These are phyloP conservation scores for Termitomyces sp. DNA, from an alignment of 768 basidiomycete genomes.

Conservation along the genomic window DNA sequence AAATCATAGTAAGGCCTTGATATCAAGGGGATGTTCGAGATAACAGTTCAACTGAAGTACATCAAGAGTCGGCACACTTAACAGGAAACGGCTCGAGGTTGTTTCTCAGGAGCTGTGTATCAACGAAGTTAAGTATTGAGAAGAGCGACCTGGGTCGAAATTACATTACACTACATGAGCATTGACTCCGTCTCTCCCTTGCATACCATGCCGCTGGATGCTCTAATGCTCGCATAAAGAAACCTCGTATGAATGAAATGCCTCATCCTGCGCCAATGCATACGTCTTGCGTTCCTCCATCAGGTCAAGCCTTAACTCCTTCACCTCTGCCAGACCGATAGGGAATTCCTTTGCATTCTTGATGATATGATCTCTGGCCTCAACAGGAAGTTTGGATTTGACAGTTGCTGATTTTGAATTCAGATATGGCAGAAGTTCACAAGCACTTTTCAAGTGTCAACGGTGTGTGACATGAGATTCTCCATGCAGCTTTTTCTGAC, in stretches of 20 bases:
- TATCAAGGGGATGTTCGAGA: background rate
- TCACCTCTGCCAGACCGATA: constrained; percentile 24
- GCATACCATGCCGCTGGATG: background rate
- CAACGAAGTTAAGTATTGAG: too few relatives aligned
- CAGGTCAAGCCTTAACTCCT: constrained; percentile 22
- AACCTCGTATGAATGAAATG: background rate
- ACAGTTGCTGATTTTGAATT: background rate
- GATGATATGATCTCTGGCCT: constrained; percentile 20
- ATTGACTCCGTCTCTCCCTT: background rate
- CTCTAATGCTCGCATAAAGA: background rate
- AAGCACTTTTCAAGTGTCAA: constrained; percentile 48
- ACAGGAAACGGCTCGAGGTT: too few relatives aligned
- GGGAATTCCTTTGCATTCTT: constrained; percentile 21
- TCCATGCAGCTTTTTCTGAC: background rate
- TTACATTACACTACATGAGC: background rate
- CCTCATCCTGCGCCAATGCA: background rate
- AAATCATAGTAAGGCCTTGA: background rate
- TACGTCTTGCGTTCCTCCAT: constrained; percentile 24
- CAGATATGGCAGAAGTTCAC: constrained; percentile 35
- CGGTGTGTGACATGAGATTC: constrained; percentile 32
- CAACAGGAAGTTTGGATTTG: constrained; percentile 21
- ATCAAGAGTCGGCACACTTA: background rate
- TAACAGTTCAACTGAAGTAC: background rate
- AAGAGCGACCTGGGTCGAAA: background rate
- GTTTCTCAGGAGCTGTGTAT: too few relatives aligned